Base-by-base conservation (phyloP, 139 green algal genomes). In the Chlorella sp. region DNA sequence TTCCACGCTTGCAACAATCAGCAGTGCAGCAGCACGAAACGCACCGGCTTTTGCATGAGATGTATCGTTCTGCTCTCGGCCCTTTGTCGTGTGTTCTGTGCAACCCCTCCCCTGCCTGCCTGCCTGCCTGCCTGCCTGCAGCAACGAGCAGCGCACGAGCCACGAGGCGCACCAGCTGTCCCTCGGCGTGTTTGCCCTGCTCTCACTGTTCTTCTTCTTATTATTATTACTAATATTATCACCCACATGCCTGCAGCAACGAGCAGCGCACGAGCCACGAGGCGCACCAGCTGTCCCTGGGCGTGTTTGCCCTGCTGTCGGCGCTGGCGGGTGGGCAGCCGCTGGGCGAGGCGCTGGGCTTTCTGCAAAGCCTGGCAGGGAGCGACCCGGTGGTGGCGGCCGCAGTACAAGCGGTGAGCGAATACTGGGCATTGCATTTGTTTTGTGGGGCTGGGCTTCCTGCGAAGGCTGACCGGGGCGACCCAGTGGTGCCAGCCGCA, bases 251-350 rank as follows among this genome's bases (percentile, higher is more conserved):
- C n/a, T n/a, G 53, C 86, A 89, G 75, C 86, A 40, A 28, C 57
- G 86, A 85, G 86, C 86, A 64, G 53, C 75, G 57, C 57, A 78
- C 28, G 0, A 77, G 75, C 53, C 76, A 85, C 28, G 66, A 18
- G 15, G 57, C 75, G 75, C 86, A 85, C 53, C 76, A 85, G 75
- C 75, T 85, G 57, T 71, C 86, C 1, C 14, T 73, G 7, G 71
- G n/a, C 0, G 71, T 42, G 28, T 66, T 34, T 53, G 64, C 36
- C 16, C 75, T 88, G 57, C 90, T 24, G 30, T 83, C 88, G 3
- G 93, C 87, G 32, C 91, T 95, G 75, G 80, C 92, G 73, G 69
- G 85, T 24, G 90, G 90, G 14, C 71, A 39, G 21, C 85, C 88
- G 15, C 89, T 92, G 75, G 48, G 26, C 22, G 48, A 88, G 78